Conservation (phyloP, 108 stramenopile genomes). For the Cylindrotheca fusiformis region DNA sequence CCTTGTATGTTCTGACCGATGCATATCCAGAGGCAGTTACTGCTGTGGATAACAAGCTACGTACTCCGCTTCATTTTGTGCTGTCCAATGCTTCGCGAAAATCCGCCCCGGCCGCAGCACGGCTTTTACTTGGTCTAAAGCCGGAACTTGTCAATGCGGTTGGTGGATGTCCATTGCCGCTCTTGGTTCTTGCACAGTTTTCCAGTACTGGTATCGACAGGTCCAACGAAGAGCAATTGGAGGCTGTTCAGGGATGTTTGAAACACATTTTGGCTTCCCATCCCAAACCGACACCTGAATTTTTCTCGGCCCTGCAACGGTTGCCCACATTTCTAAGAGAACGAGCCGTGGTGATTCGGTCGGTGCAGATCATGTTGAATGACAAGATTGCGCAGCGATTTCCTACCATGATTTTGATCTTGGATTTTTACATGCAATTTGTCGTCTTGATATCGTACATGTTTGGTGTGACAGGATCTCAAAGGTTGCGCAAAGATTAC, state of each 20-base stretch:
- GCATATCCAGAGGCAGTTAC: slow-evolving; percentile 51
- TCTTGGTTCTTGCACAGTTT: slow-evolving; percentile 63
- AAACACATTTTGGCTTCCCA: slow-evolving; percentile 55
- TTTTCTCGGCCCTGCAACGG: slow-evolving; percentile 71
- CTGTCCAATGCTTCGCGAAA: slow-evolving; percentile 68
- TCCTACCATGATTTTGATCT: slow-evolving; percentile 56
- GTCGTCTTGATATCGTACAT: slow-evolving; percentile 28
- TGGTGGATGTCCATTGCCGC: slow-evolving; percentile 50
- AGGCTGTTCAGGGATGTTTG: slow-evolving; percentile 56
- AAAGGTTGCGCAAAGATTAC: slow-evolving; percentile 22
- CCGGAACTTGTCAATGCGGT: slow-evolving; percentile 56
- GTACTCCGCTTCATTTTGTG: slow-evolving; percentile 81
- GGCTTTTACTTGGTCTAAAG: slow-evolving; percentile 50
- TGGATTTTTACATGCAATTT: slow-evolving; percentile 50
- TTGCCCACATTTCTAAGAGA: slow-evolving; percentile 67
- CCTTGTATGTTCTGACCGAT: slow-evolving; percentile 56
- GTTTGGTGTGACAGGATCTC: slow-evolving; percentile 25
- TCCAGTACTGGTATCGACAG: slow-evolving; percentile 23
- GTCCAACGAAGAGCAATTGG: slow-evolving; percentile 23
- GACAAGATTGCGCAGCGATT: slow-evolving; percentile 69
- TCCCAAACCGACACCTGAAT: slow-evolving; percentile 66
- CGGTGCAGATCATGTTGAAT: slow-evolving; percentile 68
- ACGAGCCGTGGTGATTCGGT: slow-evolving; percentile 52
- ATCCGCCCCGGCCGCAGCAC: slow-evolving; percentile 60
- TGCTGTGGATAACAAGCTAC: slow-evolving; percentile 41